These are phyloP conservation scores for Botrytis fragariae DNA, from an alignment of 2,329 filamentous ascomycete genomes.

Conservation along the genomic window DNA sequence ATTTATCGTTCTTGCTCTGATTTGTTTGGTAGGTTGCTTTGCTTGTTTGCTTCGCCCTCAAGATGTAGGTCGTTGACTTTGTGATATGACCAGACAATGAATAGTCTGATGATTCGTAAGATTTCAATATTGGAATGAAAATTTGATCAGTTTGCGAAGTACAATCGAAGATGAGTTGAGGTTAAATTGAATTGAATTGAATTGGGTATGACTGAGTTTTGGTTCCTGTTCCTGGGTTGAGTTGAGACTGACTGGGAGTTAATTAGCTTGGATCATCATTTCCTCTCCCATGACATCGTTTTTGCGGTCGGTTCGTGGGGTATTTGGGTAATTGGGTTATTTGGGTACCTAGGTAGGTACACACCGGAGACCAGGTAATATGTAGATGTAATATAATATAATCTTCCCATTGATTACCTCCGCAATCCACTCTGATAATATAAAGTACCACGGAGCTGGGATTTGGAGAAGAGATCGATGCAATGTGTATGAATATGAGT, in stretches of 20 bases:
- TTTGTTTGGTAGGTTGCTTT: background rate
- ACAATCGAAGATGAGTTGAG: background rate
- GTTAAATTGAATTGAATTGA: background rate
- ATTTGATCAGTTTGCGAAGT: no score
- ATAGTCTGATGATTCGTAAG: background rate
- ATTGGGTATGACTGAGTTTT: background rate
- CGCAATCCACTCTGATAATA: slow-evolving; percentile 1
- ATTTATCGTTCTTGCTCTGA: background rate
- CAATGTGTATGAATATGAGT: background rate
- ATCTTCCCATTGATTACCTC: background rate
- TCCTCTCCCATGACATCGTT: slow-evolving; percentile 19
- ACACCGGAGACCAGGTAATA: no score
- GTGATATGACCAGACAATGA: background rate
- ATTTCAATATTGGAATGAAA: background rate
- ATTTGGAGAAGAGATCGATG: background rate
- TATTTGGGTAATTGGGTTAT: background rate
- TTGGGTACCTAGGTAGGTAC: no score
- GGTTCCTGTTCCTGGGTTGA: slow-evolving; percentile 5
- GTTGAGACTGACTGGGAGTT: background rate
- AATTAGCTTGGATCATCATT: slow-evolving; percentile 6
- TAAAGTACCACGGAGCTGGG: background rate
- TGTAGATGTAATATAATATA: background rate
- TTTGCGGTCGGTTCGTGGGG: slow-evolving; percentile 7
- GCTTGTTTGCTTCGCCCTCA: background rate
- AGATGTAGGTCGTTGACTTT: background rate